phyloP scores from a whole-genome alignment of 768 basidiomycete genomes.

The Boletus rubescentipes region DNA sequence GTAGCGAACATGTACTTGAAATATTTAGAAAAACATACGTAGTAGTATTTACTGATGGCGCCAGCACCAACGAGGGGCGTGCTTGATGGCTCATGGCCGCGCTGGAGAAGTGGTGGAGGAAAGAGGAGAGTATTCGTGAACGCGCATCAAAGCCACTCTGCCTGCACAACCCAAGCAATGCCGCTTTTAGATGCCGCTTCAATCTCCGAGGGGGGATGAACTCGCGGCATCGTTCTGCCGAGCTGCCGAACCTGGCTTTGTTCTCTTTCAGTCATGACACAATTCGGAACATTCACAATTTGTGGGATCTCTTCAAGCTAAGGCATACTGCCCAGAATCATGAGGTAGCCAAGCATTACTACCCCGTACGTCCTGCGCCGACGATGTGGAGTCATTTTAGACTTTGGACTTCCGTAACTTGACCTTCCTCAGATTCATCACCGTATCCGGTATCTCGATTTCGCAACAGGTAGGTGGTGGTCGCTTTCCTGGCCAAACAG shows the following conservation, averaged over 20 bases:
- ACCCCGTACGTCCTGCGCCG: neutral
- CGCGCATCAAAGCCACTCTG: slow-evolving; percentile 35
- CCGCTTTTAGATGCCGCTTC: slow-evolving; percentile 26
- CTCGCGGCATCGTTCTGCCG: slow-evolving; percentile 25
- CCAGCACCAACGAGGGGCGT: slow-evolving; percentile 68
- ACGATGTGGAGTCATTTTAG: neutral
- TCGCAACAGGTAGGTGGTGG: neutral
- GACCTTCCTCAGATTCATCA: neutral
- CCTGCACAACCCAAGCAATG: slow-evolving; percentile 31
- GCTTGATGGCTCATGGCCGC: slow-evolving; percentile 58
- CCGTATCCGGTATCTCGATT: neutral
- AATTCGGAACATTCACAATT: neutral
- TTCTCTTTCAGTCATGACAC: neutral
- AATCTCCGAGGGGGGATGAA: slow-evolving; percentile 13
- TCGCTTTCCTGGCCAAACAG: neutral
- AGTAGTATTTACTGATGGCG: slow-evolving; percentile 83
- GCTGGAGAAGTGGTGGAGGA: slow-evolving; percentile 27
- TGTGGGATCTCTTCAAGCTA: neutral
- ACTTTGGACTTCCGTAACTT: neutral
- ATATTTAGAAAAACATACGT: slow-evolving; percentile 50
- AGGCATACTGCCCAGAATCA: neutral
- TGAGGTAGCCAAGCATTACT: neutral
- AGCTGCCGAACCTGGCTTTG: slow-evolving; percentile 15
- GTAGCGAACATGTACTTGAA: slow-evolving; percentile 2
- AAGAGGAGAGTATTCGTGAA: slow-evolving; percentile 22